Evolutionary conservation across 495 filamentous ascomycete genomes (phyloP), one percentile per base, ranked within the genome.

Genomic region (Talaromyces proteolyticus): DNA sequence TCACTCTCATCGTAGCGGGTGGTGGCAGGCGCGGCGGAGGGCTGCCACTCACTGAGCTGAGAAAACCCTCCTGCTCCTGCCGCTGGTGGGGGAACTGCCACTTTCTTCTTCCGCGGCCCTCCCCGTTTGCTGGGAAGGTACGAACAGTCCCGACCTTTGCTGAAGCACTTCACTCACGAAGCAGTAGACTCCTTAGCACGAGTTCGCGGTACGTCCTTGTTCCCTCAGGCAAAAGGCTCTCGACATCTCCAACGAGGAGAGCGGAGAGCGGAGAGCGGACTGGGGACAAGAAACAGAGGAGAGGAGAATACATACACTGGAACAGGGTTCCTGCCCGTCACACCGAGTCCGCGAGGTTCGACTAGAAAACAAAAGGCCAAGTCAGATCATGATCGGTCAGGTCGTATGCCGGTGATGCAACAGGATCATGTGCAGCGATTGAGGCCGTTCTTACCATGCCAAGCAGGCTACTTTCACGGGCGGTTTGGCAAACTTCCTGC

Each of bases 381-480:
- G 11, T 24, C 7, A 23, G 36, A 53, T 38, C 25, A 44, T 16
- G 49, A 8, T 51, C 25, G 51, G 29, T 53, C 42, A 43, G 48
- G 16, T 42, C 47, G 37, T 46, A 50, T 51, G 48, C 52, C 44
- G 39, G 19, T n/a, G n/a, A n/a, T n/a, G n/a, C n/a, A n/a, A n/a
- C n/a, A n/a, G n/a, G n/a, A n/a, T n/a, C n/a, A n/a, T n/a, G n/a
- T n/a, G n/a, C n/a, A n/a, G n/a, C n/a, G n/a, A n/a, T n/a, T n/a
- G 23, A 47, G 63, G 38, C 6, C 18, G 2, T 41, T 21, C 75
- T 63, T 67, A 82, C 80, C 80, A 84, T 53, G 77, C 70, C 53
- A 82, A 60, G 66, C 80, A 84, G 19, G 79, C 80, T 57, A 80
- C 72, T 62, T 84, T 84, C 20, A 82, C 79, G n/a, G 80, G 80